These are phyloP conservation scores for Leptographium galeiforme DNA, from an alignment of 2,329 filamentous ascomycete genomes.

Conservation along the genomic window DNA sequence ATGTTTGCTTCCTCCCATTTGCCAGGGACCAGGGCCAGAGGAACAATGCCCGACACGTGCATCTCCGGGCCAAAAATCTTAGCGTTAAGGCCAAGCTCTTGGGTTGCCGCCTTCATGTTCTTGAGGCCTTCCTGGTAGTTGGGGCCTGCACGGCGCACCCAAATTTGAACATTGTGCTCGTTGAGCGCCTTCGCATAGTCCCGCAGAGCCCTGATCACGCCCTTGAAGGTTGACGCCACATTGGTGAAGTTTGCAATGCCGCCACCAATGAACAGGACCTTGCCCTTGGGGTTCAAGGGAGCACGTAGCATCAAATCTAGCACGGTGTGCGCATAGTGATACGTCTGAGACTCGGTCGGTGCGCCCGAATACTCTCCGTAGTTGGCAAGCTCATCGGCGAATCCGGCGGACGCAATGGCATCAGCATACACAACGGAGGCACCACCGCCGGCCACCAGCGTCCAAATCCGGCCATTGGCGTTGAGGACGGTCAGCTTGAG, in stretches of 20 bases:
- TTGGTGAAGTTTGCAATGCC: constrained; percentile 99
- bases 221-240: constrained; percentile 98
- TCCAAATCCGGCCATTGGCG: constrained; percentile 86
- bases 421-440: constrained; percentile 98
- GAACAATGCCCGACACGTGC: constrained; percentile 96
- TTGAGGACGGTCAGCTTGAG: constrained; percentile 97
- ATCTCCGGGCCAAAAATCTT: constrained; percentile 64
- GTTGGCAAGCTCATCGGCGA: constrained; percentile 93
- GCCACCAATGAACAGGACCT: constrained; percentile 98
- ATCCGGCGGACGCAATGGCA: constrained; percentile 91
- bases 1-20: constrained; percentile 48
- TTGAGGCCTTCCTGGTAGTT: constrained; percentile 99
- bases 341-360: constrained; percentile 96
- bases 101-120: constrained; percentile 96
- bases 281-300: constrained; percentile 73
- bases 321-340: constrained; percentile 95
- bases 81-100: constrained; percentile 71
- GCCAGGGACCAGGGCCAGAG: constrained; percentile 64
- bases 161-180: constrained; percentile 98
- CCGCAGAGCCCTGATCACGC: constrained; percentile 89
- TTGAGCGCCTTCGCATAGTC: constrained; percentile 74
- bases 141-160: constrained; percentile 79
- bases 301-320: constrained; percentile 95
- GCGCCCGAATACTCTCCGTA: constrained; percentile 99
- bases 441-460: constrained; percentile 96